Evolutionary conservation across 1,139 yeast genomes (phyloP), one percentile per base, ranked within the genome.

Genomic region (Diutina sp.): DNA sequence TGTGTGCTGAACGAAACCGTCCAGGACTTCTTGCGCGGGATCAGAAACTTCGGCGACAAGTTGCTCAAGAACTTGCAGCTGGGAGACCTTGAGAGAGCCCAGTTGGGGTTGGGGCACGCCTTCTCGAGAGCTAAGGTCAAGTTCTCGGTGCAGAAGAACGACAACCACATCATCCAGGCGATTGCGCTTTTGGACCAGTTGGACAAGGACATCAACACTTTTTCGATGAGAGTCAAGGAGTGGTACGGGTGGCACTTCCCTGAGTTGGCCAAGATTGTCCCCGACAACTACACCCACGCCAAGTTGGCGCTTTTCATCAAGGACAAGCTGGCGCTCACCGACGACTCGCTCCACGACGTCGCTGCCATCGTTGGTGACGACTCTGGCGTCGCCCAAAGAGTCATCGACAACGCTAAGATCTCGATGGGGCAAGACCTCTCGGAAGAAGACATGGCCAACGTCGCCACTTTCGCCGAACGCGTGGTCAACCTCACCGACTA

Each of bases 191-290:
- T 93, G 66, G 99, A 93, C 71, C 97, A 95, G 72, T 83, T 93
- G 65, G 99, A 93, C 76, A 93, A 93, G 77, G 99, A 93, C 69
- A 84, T 93, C 71, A 93, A 93, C 77, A 93, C 98, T 58, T 93
- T 88, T 73, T 93, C 98, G 61, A 93, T 93, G 99, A 86, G 99
- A 79, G 91, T 89, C 69, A 93, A 93, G 80, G 99, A 93, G 77
- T 93, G 99, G 99, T 93, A 93, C 75, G 98, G 98, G 64, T 93
- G 99, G 99, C 99, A 93, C 73, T 93, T 93, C 84, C 99, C 99
- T 58, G 99, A 93, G 77, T 84, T 93, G 78, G 96, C 97, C 65
- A 90, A 90, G 77, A 82, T 93, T 71, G 93, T 90, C 61, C 85
- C 90, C 64, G 99, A 93, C 77, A 91, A 91, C 78, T 87, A 88